Conservation (phyloP, 2,329 filamentous ascomycete genomes). For the Colletotrichum liriopes region DNA sequence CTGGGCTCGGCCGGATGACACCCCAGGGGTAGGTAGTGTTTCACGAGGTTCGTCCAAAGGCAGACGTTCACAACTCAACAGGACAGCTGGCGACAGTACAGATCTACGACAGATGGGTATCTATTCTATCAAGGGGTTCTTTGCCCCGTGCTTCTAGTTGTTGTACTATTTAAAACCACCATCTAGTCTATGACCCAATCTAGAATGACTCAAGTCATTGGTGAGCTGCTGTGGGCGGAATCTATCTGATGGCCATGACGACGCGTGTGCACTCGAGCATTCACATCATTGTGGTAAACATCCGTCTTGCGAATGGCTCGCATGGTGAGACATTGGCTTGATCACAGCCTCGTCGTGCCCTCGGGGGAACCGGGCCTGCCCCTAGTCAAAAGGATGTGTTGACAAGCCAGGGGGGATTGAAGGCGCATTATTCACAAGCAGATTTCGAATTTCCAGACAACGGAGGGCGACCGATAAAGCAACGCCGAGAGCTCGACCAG, state of each 20-base stretch:
- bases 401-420: neutral
- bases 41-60: neutral
- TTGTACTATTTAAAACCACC: neutral
- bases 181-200: conserved; percentile 6
- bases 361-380: neutral
- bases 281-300: neutral
- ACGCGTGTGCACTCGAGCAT: neutral
- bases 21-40: no score
- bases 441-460: neutral
- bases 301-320: neutral
- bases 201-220: neutral
- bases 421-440: neutral
- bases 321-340: neutral
- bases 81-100: neutral
- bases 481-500: neutral
- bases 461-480: neutral
- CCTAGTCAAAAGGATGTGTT: neutral
- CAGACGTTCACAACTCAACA: neutral
- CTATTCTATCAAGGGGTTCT: neutral
- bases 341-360: neutral
- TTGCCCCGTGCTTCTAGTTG: neutral
- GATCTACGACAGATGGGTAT: neutral
- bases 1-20: no score
- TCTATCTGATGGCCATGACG: neutral
- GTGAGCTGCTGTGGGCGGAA: neutral